Evolutionary conservation across 2,329 filamentous ascomycete species (phyloP).

Genomic region (Fusarium agapanthi): DNA sequence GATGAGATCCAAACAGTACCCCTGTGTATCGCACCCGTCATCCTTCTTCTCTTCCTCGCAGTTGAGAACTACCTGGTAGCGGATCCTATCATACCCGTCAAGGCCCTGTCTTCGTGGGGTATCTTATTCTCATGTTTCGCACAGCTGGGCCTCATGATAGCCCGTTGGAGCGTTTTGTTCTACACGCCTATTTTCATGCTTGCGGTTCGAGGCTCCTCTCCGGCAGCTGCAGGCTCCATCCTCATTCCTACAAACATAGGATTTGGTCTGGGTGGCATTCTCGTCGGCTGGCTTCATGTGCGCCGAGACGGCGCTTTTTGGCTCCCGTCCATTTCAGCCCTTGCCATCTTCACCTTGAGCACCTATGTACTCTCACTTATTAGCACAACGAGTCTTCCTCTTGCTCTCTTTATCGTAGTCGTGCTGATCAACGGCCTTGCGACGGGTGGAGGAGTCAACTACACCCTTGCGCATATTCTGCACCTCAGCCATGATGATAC

Average conservation of each 20-base stretch:
- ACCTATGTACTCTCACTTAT: conserved; percentile 65
- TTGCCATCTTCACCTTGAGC: conserved; percentile 68
- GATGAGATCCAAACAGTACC: conserved; percentile 67
- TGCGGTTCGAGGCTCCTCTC: conserved; percentile 74
- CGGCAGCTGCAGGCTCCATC: conserved; percentile 76
- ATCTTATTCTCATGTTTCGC: conserved; percentile 77
- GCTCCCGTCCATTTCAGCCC: conserved; percentile 66
- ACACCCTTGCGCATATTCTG: conserved; percentile 81
- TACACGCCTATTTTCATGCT: conserved; percentile 84
- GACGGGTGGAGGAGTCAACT: conserved; percentile 79
- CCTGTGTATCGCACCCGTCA: conserved; percentile 65
- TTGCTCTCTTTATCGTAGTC: conserved; percentile 63
- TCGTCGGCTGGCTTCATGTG: conserved; percentile 80
- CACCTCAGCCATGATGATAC: conserved; percentile 73
- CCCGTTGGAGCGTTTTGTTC: conserved; percentile 82
- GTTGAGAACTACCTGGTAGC: conserved; percentile 70
- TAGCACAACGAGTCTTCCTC: conserved; percentile 61
- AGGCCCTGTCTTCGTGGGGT: conserved; percentile 73
- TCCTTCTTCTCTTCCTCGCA: conserved; percentile 63
- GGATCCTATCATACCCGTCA: conserved; percentile 79
- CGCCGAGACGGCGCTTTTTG: conserved; percentile 78
- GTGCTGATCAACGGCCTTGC: conserved; percentile 77
- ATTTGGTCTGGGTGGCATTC: conserved; percentile 77
- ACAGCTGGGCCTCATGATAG: conserved; percentile 81
- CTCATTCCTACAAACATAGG: conserved; percentile 84